Evolutionary conservation across 257 asterid genomes (phyloP).

Genomic region (Solanum sparsipilum): DNA sequence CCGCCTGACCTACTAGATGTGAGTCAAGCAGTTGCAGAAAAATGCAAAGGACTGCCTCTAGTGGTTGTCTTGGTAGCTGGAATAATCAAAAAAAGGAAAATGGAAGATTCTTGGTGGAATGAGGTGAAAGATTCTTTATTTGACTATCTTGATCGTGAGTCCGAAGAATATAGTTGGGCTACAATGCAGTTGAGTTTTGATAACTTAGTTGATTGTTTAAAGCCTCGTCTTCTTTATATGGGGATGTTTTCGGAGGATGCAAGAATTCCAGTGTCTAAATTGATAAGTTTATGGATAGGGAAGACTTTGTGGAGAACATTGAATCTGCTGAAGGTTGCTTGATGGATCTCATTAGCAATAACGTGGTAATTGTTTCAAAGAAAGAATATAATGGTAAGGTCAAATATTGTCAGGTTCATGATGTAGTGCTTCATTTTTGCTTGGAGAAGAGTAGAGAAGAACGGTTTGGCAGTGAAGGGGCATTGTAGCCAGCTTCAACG

Average conservation of each 20-base stretch:
- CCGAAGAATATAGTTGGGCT: neutral
- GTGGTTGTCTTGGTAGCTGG: neutral
- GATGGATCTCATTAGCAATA: neutral
- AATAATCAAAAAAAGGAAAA: neutral
- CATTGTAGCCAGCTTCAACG: neutral
- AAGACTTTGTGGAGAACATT: neutral
- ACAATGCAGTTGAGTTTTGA: neutral
- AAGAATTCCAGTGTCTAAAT: neutral
- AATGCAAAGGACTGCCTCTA: slow-evolving; percentile 3
- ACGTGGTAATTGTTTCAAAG: neutral
- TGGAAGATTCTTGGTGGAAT: neutral
- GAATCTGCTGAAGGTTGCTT: neutral
- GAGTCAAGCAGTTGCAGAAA: neutral
- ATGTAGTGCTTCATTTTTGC: neutral
- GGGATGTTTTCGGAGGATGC: neutral
- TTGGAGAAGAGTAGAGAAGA: neutral
- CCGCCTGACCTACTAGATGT: neutral
- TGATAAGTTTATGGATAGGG: neutral
- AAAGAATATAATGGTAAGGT: neutral
- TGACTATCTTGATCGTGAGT: neutral
- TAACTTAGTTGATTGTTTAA: neutral
- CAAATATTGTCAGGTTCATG: neutral
- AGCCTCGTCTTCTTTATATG: neutral
- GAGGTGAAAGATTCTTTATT: neutral
- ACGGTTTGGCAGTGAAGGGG: neutral